Conservation (phyloP, 176 grass and related monocot genomes). For the Lolium perenne region DNA sequence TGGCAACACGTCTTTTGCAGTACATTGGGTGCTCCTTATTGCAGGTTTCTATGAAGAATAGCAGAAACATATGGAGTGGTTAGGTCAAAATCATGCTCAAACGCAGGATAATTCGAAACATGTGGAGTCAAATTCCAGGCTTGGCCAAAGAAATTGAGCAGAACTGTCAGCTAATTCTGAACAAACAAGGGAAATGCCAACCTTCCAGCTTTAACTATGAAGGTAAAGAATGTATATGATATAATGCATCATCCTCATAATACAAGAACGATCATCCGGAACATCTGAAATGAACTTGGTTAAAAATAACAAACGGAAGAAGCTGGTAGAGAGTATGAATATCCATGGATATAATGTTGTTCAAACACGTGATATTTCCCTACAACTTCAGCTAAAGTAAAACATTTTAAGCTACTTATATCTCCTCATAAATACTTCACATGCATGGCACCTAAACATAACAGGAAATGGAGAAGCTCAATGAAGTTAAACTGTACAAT, state of each 20-base stretch:
- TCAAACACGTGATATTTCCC: not conserved
- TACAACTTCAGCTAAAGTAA: not conserved
- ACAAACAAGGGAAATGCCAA: conserved; percentile 6
- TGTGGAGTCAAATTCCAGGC: not conserved
- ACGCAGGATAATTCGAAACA: not conserved
- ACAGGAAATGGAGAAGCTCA: conserved; percentile 1
- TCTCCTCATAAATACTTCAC: not conserved
- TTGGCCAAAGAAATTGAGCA: conserved; percentile 9
- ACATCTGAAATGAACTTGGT: not conserved
- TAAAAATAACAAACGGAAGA: not conserved
- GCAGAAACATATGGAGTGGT: not conserved
- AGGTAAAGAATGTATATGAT: not conserved
- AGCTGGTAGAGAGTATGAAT: not conserved
- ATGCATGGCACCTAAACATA: not conserved
- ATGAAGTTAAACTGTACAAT: not conserved
- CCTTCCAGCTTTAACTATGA: not conserved
- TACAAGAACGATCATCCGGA: not conserved
- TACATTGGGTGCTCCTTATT: not conserved
- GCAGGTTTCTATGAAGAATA: not conserved
- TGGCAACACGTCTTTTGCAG: not conserved
- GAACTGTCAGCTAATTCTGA: not conserved
- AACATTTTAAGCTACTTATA: not conserved
- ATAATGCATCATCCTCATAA: not conserved
- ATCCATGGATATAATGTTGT: not conserved
- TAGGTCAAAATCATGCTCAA: not conserved